These are phyloP conservation scores for Echinochloa phyllopogon DNA, from an alignment of 176 grass and related monocot species.

Conservation along the genomic window DNA sequence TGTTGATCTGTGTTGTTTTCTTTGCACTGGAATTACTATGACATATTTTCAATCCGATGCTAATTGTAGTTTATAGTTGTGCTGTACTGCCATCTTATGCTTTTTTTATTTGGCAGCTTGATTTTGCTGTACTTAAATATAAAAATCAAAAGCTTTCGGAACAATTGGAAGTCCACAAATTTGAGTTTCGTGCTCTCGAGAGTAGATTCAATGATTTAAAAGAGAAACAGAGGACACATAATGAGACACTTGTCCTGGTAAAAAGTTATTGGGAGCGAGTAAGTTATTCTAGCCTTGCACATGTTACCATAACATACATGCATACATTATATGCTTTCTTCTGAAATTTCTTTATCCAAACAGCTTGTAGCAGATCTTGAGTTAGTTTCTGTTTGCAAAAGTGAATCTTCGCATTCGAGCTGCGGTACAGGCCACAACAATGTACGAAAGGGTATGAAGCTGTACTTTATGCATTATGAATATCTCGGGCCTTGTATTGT, in stretches of 20 bases:
- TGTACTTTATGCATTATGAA: slow-evolving; percentile 14
- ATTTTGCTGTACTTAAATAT: slow-evolving; percentile 85
- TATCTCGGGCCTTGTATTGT: slow-evolving; percentile 8
- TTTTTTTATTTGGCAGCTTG: slow-evolving; percentile 56
- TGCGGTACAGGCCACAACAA: slow-evolving; percentile 41
- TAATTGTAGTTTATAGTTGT: slow-evolving; percentile 34
- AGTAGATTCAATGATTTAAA: slow-evolving; percentile 77
- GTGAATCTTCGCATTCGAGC: slow-evolving; percentile 43
- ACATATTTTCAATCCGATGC: not conserved
- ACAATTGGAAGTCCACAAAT: slow-evolving; percentile 88
- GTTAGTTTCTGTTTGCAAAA: slow-evolving; percentile 56
- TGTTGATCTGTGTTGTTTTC: slow-evolving; percentile 7
- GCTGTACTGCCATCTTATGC: slow-evolving; percentile 23
- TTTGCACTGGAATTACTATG: not conserved
- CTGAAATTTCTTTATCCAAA: slow-evolving; percentile 25
- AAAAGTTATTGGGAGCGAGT: slow-evolving; percentile 78
- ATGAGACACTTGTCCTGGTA: slow-evolving; percentile 60
- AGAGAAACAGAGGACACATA: slow-evolving; percentile 61
- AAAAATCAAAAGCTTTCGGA: slow-evolving; percentile 91
- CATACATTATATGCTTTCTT: not conserved
- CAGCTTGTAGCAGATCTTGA: slow-evolving; percentile 77
- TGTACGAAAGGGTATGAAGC: slow-evolving; percentile 41
- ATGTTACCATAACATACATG: not conserved
- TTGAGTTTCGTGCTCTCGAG: slow-evolving; percentile 72
- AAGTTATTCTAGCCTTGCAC: slow-evolving; percentile 20